Conservation (phyloP, 106 monocot genomes). For the Dendrobium chrysotoxum region DNA sequence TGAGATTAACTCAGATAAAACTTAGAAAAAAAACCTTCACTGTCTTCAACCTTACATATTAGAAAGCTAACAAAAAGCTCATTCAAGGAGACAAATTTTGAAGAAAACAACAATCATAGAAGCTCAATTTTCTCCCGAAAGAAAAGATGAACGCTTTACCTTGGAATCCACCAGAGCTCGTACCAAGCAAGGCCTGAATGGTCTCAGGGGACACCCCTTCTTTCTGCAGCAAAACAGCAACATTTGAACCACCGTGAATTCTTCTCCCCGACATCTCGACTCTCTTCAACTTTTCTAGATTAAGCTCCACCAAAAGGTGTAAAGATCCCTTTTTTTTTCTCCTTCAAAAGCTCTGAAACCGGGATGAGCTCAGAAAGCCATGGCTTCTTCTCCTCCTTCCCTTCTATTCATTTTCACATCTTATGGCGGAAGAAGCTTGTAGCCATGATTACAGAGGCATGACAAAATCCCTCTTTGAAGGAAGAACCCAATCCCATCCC, state of each 20-base stretch:
- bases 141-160: slow-evolving; percentile 11
- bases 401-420: slow-evolving; percentile 4
- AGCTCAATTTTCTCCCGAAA: background rate
- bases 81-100: too few species aligned
- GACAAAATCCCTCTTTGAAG: slow-evolving; percentile 19
- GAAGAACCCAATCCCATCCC: slow-evolving; percentile 29
- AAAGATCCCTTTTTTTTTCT: background rate
- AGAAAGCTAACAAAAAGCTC: background rate
- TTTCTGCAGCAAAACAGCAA: slow-evolving; percentile 31
- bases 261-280: slow-evolving; percentile 37
- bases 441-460: slow-evolving; percentile 41
- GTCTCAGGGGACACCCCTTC: slow-evolving; percentile 30
- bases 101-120: background rate
- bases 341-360: background rate
- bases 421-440: slow-evolving; percentile 79
- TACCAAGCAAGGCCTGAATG: slow-evolving; percentile 27
- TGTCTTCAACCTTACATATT: background rate
- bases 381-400: background rate
- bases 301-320: background rate
- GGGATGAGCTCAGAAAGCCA: background rate
- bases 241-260: slow-evolving; percentile 22
- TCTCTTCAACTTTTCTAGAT: background rate
- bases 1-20: background rate
- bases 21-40: too few species aligned
- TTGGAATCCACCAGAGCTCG: slow-evolving; percentile 18